Evolutionary conservation across 1,284 basidiomycete species (phyloP), one percentile per base, ranked within the genome.

Genomic region (Fomitopsis schrenkii): DNA sequence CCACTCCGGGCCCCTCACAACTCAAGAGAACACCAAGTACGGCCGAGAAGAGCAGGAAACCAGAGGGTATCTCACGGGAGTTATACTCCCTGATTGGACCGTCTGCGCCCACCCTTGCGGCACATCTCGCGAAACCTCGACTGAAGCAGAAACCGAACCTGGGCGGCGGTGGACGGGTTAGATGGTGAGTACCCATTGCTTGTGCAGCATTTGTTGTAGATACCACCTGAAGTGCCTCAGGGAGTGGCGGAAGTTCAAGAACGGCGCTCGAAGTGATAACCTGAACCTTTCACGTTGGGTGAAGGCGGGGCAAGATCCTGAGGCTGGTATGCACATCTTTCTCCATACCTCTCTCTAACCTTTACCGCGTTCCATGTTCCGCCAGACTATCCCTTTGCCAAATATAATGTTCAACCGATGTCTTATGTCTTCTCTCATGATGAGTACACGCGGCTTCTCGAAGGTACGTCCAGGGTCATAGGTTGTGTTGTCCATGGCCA

Each of bases 71-170:
- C 66, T 91, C 94, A 0, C 83, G 95, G 65, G 96, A 98, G 75
- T 82, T 99, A 2, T 98, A 93, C 75, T 90, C 93, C 0, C 85
- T 99, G 62, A 97, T 99, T 65, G 97, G 97, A 19, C 88, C 94
- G 67, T 93, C 94, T 60, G 90, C 91, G 5, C 94, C 96, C 2
- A 89, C 90, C 0, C 81, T 98, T 44, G 86, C 86, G 0, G 84
- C 87, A 36, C 86, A 89, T 66, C 80, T 89, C 62, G 83, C 87
- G 52, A 91, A 91, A 69, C 91, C 95, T 41, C 89, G 90, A 61
- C 85, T 97, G 65, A 95, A 95, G 71, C 90, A 94, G 74, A 90
- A 93, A 66, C 91, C 93, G 5, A 90, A 86, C 67, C 77, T 91
- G 45, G 79, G 87, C 71, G 72, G 83, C 64, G 79, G 84, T 59